Evolutionary conservation across 768 basidiomycete species (phyloP).

Genomic region (Lactifluus subvellereus): DNA sequence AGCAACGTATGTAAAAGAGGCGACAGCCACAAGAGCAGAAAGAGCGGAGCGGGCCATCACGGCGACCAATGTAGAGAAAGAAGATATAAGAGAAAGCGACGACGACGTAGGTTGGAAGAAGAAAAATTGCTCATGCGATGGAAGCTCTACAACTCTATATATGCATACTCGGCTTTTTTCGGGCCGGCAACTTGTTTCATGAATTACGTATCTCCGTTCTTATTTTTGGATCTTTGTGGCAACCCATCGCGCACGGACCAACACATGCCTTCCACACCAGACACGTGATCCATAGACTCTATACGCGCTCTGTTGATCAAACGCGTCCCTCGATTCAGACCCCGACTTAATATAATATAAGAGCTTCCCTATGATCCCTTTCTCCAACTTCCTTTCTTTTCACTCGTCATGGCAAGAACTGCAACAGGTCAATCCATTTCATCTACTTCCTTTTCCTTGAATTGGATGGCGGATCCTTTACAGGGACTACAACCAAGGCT

Average conservation of each 20-base stretch:
- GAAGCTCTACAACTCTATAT: constrained; percentile 9
- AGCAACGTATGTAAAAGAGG: constrained; percentile 27
- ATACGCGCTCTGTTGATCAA: constrained; percentile 20
- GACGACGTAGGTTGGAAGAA: background rate
- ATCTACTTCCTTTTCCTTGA: background rate
- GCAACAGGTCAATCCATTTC: constrained; percentile 38
- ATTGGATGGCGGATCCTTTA: constrained; percentile 5
- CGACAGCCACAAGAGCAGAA: constrained; percentile 32
- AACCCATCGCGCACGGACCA: constrained; percentile 15
- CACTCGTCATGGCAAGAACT: constrained; percentile 44
- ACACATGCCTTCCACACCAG: background rate
- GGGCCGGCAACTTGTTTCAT: background rate
- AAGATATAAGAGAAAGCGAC: constrained; percentile 2
- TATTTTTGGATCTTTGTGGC: background rate
- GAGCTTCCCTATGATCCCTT: background rate
- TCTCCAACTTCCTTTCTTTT: background rate
- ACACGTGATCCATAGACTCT: constrained; percentile 3
- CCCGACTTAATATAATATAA: constrained; percentile 21
- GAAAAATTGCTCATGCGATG: background rate
- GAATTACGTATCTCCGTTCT: background rate
- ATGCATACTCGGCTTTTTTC: constrained; percentile 21
- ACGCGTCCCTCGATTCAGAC: constrained; percentile 25
- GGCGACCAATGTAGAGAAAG: constrained; percentile 20
- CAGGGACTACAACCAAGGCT: constrained; percentile 49
- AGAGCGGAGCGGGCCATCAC: constrained; percentile 34